Evolutionary conservation across 2,329 filamentous ascomycete species (phyloP), one percentile per base, ranked within the genome.

Genomic region (Escovopsis weberi): DNA sequence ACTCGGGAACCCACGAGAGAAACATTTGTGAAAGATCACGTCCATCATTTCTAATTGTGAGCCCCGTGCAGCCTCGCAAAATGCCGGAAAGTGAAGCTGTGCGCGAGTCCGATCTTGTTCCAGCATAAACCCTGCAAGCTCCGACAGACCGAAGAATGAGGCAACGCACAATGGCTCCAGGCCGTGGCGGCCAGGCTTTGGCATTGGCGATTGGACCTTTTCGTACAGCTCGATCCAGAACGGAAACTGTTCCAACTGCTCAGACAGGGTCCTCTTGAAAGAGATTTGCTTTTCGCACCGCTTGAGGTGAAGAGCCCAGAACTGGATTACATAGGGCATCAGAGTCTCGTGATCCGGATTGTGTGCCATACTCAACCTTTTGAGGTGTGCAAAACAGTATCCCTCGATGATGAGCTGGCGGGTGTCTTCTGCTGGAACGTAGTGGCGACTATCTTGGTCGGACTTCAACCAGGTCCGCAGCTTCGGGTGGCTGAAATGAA

Each of bases 181-280:
- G 12, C 11, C 12, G 26, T 11, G 23, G 11, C 18, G 12, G 33
- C 26, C 4, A 8, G 35, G 40, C 11, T 37, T 33, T 23, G 35
- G 12, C 15, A 32, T 37, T 2, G 40, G 40, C 9, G 26, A 10
- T 38, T 28, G 26, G 12, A 37, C 12, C 2, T n/a, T 28, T 15
- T 11, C 33, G 15, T 42, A 42, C 32, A 35, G 26, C 12, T 37
- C 18, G n/a, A 42, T 33, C 40, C 40, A 41, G n/a, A 33, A 34
- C 4, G 30, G 30, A 12, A 41, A n/a, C n/a, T 1, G n/a, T n/a
- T 2, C 2, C 7, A 6, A 12, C 36, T 37, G 12, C 33, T 41
- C 8, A 36, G 37, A 37, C 12, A 41, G n/a, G 12, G 26, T 15
- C 12, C 26, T 34, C 18, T 1, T 15, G 2, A 0, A 37, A n/a